Base-by-base conservation (phyloP, 257 asterid species). In the Cruciata laevipes region DNA sequence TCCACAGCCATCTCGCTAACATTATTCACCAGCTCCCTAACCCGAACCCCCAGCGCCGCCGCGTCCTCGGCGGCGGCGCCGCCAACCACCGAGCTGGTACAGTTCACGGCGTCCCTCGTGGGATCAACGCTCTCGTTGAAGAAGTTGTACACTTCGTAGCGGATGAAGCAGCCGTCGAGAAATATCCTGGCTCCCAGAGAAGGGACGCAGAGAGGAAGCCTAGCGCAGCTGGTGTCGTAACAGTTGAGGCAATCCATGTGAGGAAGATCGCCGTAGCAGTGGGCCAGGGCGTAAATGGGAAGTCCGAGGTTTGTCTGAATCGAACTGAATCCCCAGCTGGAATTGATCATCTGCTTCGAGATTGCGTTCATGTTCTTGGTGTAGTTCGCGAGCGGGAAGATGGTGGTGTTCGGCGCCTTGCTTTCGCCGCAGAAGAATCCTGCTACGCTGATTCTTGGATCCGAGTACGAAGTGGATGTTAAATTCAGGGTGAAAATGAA, bases 141-240 rank as follows among this genome's bases (percentile, higher is more conserved):
- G 40, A 91, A 91, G 0, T 63, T 69, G 66, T 87, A 83, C 1
- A 42, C 55, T 10, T 89, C 98, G 75, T 89, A 91, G 1, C 98
- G 87, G 13, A 91, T 79, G 73, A 91, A 91, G 73, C 98, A 91
- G 0, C 98, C 98, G 49, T 91, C 98, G 64, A 89, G 86, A 69
- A 72, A 91, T 16, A 91, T 61, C 14, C 96, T 87, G 52, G 92
- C 96, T 27, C 82, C 62, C 55, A 69, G 53, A 9, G 74, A 61
- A 0, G 96, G 95, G 7, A 91, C 78, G 78, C 98, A 91, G 51
- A 87, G 86, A 7, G 95, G 95, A 31, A 91, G 80, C 49, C 81
- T 82, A 27, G 95, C 87, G 17, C 96, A 87, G 62, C 87, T 83
- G 13, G 85, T 84, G 18, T 90, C 96, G 72, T 81, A 87, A 73